These are phyloP conservation scores for Candida lessepsii DNA, from an alignment of 805 yeast species.

Conservation along the genomic window DNA sequence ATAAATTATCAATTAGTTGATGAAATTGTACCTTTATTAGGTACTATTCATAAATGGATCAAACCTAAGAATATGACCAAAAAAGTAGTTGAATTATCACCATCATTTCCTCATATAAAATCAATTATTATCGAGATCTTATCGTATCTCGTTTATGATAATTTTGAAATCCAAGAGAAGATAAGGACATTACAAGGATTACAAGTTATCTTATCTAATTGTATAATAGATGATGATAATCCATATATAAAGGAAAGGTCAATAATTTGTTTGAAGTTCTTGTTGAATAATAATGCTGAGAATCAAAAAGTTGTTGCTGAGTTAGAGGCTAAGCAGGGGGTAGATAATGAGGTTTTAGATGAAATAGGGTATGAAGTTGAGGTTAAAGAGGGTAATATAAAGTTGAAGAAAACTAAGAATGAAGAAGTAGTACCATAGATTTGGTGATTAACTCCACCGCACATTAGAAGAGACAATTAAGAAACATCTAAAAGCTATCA, in stretches of 20 bases:
- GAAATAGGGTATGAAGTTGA: slow-evolving; percentile 79
- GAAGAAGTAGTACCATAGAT: no score
- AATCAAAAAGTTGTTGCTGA: slow-evolving; percentile 78
- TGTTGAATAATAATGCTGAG: slow-evolving; percentile 58
- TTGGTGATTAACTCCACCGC: no score
- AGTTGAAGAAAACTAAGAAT: slow-evolving; percentile 35
- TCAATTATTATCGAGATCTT: slow-evolving; percentile 65
- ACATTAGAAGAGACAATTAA: slow-evolving; percentile 3
- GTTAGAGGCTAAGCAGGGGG: slow-evolving; percentile 71
- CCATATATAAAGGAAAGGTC: slow-evolving; percentile 86
- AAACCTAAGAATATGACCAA: slow-evolving; percentile 26
- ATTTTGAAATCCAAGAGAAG: slow-evolving; percentile 60
- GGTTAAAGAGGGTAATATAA: slow-evolving; percentile 68
- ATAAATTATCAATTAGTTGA: slow-evolving; percentile 39
- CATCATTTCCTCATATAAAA: slow-evolving; percentile 54
- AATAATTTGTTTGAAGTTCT: slow-evolving; percentile 70
- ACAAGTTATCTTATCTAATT: slow-evolving; percentile 70
- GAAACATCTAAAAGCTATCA: neutral
- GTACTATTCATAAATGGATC: slow-evolving; percentile 41
- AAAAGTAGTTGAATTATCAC: slow-evolving; percentile 20
- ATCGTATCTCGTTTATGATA: slow-evolving; percentile 52
- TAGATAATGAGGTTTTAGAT: slow-evolving; percentile 52
- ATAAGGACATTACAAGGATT: slow-evolving; percentile 67
- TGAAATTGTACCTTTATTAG: slow-evolving; percentile 34
- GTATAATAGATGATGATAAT: slow-evolving; percentile 83